Conservation (phyloP, 1,284 basidiomycete species). For the Agroathelia rolfsii region DNA sequence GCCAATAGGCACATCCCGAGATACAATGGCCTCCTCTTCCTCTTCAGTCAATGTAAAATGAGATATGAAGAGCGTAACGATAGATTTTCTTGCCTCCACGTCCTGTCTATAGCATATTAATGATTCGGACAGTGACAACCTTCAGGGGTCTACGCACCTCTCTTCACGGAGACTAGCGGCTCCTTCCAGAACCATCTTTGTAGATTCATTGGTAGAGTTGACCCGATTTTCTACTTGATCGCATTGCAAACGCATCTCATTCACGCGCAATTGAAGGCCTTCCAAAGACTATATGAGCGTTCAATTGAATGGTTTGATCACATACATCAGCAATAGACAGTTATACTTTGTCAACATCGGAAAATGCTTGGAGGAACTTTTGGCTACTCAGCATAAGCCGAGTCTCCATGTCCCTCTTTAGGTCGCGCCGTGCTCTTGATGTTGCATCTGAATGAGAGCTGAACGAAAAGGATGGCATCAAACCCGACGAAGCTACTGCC, state of each 20-base stretch:
- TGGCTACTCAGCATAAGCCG: conserved; percentile 73
- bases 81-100: conserved; percentile 58
- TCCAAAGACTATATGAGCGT: conserved; percentile 57
- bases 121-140: conserved; percentile 1
- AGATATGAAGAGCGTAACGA: conserved; percentile 72
- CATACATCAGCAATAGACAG: conserved; percentile 6
- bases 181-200: conserved; percentile 76
- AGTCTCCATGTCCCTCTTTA: conserved; percentile 78
- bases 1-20: conserved; percentile 70
- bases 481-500: conserved; percentile 21
- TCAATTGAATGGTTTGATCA: conserved; percentile 7
- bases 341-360: conserved; percentile 77
- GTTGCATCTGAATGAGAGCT: conserved; percentile 41
- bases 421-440: conserved; percentile 60
- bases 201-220: conserved; percentile 67
- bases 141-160: conserved; percentile 38
- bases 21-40: conserved; percentile 68
- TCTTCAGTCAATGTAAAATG: conserved; percentile 76
- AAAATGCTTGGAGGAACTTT: conserved; percentile 75
- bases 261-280: conserved; percentile 64
- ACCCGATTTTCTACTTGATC: conserved; percentile 77
- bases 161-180: conserved; percentile 78
- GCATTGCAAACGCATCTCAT: conserved; percentile 72
- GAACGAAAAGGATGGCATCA: conserved; percentile 15
- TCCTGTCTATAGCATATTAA: conserved; percentile 39